Percentiles rank a stretch among this genome's conserved stretches.
phyloP scores from a whole-genome alignment of 768 basidiomycete species.

The Galerina sulciceps region DNA sequence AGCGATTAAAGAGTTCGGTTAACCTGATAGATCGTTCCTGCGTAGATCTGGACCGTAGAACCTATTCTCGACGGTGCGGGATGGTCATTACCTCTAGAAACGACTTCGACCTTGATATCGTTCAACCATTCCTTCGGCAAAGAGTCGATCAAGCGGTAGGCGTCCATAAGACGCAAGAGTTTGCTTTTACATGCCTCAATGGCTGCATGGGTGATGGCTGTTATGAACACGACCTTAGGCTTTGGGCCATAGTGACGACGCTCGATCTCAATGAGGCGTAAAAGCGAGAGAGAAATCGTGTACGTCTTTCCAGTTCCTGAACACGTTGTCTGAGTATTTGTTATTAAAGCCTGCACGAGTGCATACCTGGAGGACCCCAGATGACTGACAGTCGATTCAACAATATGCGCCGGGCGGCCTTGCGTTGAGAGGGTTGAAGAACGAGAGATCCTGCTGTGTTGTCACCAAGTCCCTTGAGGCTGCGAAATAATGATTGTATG shows the following conservation, averaged over 20 bases:
- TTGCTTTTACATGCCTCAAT: conserved; percentile 53
- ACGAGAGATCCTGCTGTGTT: conserved; percentile 41
- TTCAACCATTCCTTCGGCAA: conserved; percentile 46
- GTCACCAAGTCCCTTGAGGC: conserved; percentile 37
- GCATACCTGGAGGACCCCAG: conserved; percentile 54
- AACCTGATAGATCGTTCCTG: conserved; percentile 54
- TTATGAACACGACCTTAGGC: conserved; percentile 47
- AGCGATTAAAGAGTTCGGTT: background rate
- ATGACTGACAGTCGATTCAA: conserved; percentile 48
- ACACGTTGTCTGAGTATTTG: background rate
- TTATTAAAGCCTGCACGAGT: background rate
- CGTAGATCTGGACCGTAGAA: conserved; percentile 40
- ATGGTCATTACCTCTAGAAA: conserved; percentile 45
- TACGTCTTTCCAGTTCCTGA: conserved; percentile 58
- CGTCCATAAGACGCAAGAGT: conserved; percentile 37
- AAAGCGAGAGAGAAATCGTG: conserved; percentile 49
- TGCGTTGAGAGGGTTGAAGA: conserved; percentile 50
- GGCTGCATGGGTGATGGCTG: conserved; percentile 57
- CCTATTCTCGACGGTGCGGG: conserved; percentile 33
- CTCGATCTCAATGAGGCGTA: conserved; percentile 49
- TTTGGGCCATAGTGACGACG: conserved; percentile 30
- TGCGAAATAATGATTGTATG: conserved; percentile 46
- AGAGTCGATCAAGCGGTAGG: conserved; percentile 39
- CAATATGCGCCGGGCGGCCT: conserved; percentile 46
- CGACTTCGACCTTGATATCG: conserved; percentile 44